phyloP scores from a whole-genome alignment of 805 yeast genomes.

The Scheffersomyces amazonensis region DNA sequence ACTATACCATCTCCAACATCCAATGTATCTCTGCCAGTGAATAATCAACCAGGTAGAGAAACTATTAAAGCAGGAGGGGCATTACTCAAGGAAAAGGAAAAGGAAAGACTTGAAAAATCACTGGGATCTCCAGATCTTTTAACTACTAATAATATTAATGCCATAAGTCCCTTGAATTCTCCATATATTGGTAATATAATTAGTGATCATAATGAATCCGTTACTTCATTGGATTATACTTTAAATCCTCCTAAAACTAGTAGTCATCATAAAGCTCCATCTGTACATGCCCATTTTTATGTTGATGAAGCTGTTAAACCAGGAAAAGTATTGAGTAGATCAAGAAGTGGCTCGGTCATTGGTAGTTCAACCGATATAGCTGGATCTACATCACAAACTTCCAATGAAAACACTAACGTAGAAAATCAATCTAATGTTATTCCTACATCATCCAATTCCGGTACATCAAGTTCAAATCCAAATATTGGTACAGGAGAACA shows the following conservation, averaged over 20 bases:
- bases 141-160: neutral
- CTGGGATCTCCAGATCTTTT: neutral
- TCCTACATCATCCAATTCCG: constrained; percentile 1
- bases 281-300: constrained; percentile 78
- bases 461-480: neutral
- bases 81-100: constrained; percentile 24
- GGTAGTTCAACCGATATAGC: neutral
- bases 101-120: constrained; percentile 3
- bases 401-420: neutral
- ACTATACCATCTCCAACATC: constrained; percentile 9
- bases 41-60: constrained; percentile 8
- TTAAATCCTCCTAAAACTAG: constrained; percentile 27
- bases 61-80: constrained; percentile 47
- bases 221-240: constrained; percentile 22
- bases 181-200: neutral
- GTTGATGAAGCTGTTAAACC: constrained; percentile 66
- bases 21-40: neutral
- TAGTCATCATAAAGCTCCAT: constrained; percentile 51
- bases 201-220: constrained; percentile 13
- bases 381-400: neutral
- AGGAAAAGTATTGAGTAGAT: constrained; percentile 24
- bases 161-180: neutral
- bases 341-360: constrained; percentile 35
- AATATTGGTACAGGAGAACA: constrained; percentile 26
- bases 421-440: neutral